These are phyloP conservation scores for Didymella arachidicola DNA, from an alignment of 2,329 filamentous ascomycete species.

Conservation along the genomic window DNA sequence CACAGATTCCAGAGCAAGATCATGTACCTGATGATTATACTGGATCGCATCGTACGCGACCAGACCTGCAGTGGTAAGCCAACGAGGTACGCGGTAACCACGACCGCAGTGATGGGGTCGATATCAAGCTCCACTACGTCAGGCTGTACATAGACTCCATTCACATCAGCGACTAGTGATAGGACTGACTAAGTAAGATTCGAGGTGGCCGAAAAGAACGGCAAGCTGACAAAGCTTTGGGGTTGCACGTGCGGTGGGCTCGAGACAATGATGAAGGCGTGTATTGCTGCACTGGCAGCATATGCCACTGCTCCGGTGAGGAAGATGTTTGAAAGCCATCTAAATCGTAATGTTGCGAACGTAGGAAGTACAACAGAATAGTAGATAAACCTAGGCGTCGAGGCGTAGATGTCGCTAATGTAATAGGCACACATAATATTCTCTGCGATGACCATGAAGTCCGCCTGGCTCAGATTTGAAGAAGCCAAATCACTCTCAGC, in stretches of 20 bases:
- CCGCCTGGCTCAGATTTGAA: not conserved
- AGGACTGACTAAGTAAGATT: constrained; percentile 5
- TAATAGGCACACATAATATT: constrained; percentile 20
- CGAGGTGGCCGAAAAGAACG: not conserved
- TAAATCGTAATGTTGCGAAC: constrained; percentile 12
- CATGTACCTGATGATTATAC: constrained; percentile 18
- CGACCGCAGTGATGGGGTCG: constrained; percentile 23
- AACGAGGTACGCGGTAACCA: constrained; percentile 21
- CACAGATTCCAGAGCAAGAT: constrained; percentile 21
- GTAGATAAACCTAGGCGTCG: constrained; percentile 14
- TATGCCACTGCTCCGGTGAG: constrained; percentile 17
- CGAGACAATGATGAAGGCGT: constrained; percentile 18
- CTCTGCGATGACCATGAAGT: not conserved
- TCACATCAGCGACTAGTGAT: not conserved
- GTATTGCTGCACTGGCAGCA: constrained; percentile 23
- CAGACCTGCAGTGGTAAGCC: constrained; percentile 20
- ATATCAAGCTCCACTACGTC: constrained; percentile 26
- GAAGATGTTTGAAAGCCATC: constrained; percentile 16
- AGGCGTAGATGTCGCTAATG: constrained; percentile 22
- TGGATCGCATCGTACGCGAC: constrained; percentile 25
- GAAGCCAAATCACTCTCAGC: not conserved
- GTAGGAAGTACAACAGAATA: constrained; percentile 15
- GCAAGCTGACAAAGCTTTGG: not conserved
- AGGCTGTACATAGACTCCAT: constrained; percentile 4
- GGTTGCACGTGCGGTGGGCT: not conserved